Evolutionary conservation across 176 grass and related monocot species (phyloP).

Genomic region (Metroxylon sagu): DNA sequence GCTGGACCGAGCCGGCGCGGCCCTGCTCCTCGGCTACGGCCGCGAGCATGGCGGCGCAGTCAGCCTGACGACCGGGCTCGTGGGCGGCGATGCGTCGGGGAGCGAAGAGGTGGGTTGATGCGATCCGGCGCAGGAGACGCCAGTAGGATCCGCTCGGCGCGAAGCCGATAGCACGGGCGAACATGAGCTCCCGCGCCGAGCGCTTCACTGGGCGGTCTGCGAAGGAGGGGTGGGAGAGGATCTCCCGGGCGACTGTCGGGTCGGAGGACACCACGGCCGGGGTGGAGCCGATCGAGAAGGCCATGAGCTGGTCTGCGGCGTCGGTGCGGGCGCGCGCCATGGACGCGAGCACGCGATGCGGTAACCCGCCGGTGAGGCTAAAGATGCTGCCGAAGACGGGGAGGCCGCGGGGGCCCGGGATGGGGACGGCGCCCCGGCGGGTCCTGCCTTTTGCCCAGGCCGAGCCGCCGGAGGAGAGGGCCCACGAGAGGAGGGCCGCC

Average conservation of each 20-base stretch:
- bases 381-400: conserved; percentile 62
- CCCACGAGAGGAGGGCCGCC: conserved; percentile 31
- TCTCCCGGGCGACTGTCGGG: conserved; percentile 30
- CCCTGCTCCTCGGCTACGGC: conserved; percentile 27
- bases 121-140: conserved; percentile 64
- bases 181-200: conserved; percentile 60
- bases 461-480: conserved; percentile 30
- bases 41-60: conserved; percentile 36
- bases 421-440: conserved; percentile 13
- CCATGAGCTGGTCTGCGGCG: conserved; percentile 39
- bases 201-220: conserved; percentile 50
- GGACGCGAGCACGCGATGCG: conserved; percentile 41
- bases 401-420: conserved; percentile 36
- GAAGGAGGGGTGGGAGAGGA: conserved; percentile 39
- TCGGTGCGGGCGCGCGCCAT: conserved; percentile 1
- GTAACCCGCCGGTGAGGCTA: conserved; percentile 27
- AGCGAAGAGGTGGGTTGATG: conserved; percentile 64
- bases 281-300: conserved; percentile 54
- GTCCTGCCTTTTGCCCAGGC: conserved; percentile 44
- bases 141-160: conserved; percentile 57
- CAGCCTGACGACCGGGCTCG: conserved; percentile 39
- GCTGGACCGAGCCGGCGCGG: conserved; percentile 19
- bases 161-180: conserved; percentile 59
- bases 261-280: conserved; percentile 43
- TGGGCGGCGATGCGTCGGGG: conserved; percentile 63